These are phyloP conservation scores for Lipomyces lipofer DNA, from an alignment of 805 yeast genomes.

Conservation along the genomic window DNA sequence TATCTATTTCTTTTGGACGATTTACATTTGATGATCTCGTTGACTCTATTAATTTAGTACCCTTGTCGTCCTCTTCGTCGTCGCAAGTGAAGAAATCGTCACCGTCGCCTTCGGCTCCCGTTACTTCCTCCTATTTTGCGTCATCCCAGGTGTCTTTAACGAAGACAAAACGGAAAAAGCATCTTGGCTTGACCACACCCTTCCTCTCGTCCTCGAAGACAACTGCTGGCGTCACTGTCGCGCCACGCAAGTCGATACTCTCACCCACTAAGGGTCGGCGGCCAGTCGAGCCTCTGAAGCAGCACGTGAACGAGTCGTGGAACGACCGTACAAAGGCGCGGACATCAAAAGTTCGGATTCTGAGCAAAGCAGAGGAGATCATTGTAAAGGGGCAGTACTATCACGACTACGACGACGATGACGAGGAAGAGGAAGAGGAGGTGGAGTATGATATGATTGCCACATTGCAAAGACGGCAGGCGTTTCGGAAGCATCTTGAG, in stretches of 20 bases:
- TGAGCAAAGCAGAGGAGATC: constrained; percentile 8
- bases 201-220: background rate
- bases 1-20: no score
- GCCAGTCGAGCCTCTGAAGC: no score
- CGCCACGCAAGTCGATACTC: background rate
- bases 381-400: background rate
- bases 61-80: no score
- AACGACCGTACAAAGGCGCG: background rate
- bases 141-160: no score
- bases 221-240: background rate
- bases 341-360: constrained; percentile 6
- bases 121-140: background rate
- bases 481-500: background rate
- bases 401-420: constrained; percentile 1
- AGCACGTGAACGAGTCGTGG: constrained; percentile 17
- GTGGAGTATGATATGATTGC: no score
- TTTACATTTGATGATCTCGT: no score
- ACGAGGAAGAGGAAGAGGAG: background rate
- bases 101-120: background rate
- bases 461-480: background rate
- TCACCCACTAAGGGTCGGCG: background rate
- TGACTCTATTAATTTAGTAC: no score
- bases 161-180: no score
- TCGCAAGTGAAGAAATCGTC: no score
- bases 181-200: background rate